Evolutionary conservation across 2,329 filamentous ascomycete species (phyloP).

Genomic region (Byssoonygena ceratinophila): DNA sequence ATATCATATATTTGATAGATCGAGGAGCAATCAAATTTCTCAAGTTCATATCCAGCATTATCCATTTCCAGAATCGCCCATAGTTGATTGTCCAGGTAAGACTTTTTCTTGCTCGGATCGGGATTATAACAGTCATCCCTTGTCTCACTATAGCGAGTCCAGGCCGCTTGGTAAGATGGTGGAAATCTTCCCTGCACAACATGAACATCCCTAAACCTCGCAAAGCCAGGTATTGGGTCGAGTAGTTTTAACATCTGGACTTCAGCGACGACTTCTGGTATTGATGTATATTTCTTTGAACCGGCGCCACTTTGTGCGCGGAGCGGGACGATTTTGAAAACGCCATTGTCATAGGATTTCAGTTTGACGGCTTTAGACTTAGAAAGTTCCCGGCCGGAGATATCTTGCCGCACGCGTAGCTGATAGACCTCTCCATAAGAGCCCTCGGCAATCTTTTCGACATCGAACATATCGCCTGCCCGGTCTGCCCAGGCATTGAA

Average conservation of each 20-base stretch:
- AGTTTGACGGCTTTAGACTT: constrained; percentile 31
- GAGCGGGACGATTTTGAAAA: constrained; percentile 42
- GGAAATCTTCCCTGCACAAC: constrained; percentile 49
- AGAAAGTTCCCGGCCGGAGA: constrained; percentile 27
- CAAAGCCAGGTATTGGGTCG: constrained; percentile 51
- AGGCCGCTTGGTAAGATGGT: constrained; percentile 40
- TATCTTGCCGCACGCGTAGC: constrained; percentile 35
- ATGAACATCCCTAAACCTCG: constrained; percentile 49
- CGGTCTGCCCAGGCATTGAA: constrained; percentile 33
- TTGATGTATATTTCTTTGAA: constrained; percentile 35
- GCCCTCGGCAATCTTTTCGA: constrained; percentile 55
- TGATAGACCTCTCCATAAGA: constrained; percentile 58
- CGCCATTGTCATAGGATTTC: constrained; percentile 33
- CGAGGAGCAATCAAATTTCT: constrained; percentile 35
- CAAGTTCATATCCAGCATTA: constrained; percentile 51
- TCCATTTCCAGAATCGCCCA: constrained; percentile 59
- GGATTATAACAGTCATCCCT: constrained; percentile 44
- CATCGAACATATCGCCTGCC: constrained; percentile 32
- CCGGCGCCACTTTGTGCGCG: constrained; percentile 33
- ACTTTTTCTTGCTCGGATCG: constrained; percentile 44
- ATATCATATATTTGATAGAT: constrained; percentile 49
- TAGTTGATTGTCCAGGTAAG: constrained; percentile 46
- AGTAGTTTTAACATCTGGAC: constrained; percentile 47
- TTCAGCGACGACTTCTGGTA: constrained; percentile 42
- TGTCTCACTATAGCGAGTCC: constrained; percentile 31